A percentile compares a stretch with the other conserved stretches of the same genome.
Conservation (phyloP, 1,139 yeast genomes). For the Taphrina pruni region DNA sequence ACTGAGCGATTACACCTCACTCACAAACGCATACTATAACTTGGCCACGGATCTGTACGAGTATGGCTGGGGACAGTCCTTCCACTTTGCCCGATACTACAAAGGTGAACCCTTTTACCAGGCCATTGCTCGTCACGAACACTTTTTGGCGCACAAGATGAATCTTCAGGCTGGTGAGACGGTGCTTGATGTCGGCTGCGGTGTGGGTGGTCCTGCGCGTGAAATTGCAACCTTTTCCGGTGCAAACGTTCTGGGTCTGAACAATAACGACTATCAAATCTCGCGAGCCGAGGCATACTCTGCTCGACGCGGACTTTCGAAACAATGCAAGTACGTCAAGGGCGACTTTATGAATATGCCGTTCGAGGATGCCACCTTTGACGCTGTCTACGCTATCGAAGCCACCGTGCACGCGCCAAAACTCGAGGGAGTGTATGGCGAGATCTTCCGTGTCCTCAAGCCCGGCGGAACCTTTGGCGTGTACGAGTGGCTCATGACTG, state of each 20-base stretch:
- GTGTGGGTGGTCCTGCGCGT: constrained; percentile 99
- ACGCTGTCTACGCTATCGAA: constrained; percentile 97
- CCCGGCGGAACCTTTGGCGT: constrained; percentile 98
- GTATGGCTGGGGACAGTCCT: constrained; percentile 99
- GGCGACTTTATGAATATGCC: constrained; percentile 99
- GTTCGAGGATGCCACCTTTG: constrained; percentile 84
- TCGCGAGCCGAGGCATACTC: constrained; percentile 90
- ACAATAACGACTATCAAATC: constrained; percentile 95
- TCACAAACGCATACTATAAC: constrained; percentile 95
- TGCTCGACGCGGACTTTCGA: constrained; percentile 64
- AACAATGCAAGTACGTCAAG: constrained; percentile 83
- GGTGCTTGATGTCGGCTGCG: constrained; percentile 98
- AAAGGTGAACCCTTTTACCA: constrained; percentile 92
- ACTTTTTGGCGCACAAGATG: constrained; percentile 87
- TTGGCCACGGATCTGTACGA: constrained; percentile 67
- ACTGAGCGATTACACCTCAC: constrained; percentile 80
- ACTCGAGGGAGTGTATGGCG: constrained; percentile 92
- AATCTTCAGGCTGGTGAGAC: constrained; percentile 77
- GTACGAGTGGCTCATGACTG: constrained; percentile 99
- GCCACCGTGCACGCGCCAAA: constrained; percentile 99
- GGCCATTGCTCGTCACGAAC: constrained; percentile 97
- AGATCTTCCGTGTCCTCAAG: constrained; percentile 91
- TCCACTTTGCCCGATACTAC: constrained; percentile 95
- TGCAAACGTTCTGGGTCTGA: constrained; percentile 84
- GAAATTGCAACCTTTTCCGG: constrained; percentile 92